Conservation (phyloP, 2,329 filamentous ascomycete genomes). For the Diaporthe australafricana region DNA sequence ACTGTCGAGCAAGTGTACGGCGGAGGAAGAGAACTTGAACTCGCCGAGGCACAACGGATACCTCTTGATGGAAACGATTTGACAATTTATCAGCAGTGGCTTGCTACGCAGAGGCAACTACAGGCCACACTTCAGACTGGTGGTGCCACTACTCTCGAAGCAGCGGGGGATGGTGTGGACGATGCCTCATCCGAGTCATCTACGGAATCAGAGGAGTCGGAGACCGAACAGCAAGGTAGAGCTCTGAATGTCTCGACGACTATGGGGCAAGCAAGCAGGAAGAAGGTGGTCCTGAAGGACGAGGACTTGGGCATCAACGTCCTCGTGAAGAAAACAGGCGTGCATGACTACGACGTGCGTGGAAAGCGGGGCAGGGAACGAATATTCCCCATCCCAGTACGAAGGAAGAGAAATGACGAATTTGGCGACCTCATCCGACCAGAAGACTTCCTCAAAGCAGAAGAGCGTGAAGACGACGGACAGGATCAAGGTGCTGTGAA, state of each 20-base stretch:
- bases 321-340: conserved; percentile 85
- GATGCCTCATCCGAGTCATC: conserved; percentile 89
- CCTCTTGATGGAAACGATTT: conserved; percentile 82
- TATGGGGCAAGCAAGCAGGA: conserved; percentile 83
- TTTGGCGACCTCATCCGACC: conserved; percentile 94
- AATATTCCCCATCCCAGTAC: conserved; percentile 88
- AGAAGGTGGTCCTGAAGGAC: conserved; percentile 87
- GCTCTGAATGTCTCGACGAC: conserved; percentile 90
- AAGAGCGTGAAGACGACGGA: conserved; percentile 85
- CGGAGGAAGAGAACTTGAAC: conserved; percentile 70
- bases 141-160: conserved; percentile 75
- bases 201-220: conserved; percentile 87
- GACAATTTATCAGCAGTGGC: conserved; percentile 88
- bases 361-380: conserved; percentile 93
- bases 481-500: conserved; percentile 68
- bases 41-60: conserved; percentile 71
- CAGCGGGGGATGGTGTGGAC: conserved; percentile 79
- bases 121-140: conserved; percentile 82
- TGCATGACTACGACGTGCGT: conserved; percentile 93
- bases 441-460: conserved; percentile 92
- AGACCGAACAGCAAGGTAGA: conserved; percentile 90
- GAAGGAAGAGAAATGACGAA: conserved; percentile 81
- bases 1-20: conserved; percentile 75
- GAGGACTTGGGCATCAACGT: conserved; percentile 94
- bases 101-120: conserved; percentile 87